Conservation (phyloP, 371 early-diverging fungal species). For the Actinomortierella ambigua region DNA sequence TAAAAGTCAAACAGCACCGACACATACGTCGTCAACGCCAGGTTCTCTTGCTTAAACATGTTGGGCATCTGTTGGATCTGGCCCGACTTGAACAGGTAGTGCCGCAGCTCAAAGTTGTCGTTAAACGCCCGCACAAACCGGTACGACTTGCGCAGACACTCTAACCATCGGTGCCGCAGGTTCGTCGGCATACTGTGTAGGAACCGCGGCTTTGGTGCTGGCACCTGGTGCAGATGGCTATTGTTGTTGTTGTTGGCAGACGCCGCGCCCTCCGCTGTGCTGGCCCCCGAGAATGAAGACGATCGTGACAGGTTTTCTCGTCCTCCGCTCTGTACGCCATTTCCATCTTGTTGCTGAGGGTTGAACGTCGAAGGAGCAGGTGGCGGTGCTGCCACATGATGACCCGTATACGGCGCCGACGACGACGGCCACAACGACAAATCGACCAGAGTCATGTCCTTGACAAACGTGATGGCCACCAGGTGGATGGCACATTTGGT, state of each 20-base stretch:
- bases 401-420: slow-evolving; percentile 36
- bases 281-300: slow-evolving; percentile 23
- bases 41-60: slow-evolving; percentile 75
- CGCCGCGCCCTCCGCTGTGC: not conserved
- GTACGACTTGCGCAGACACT: slow-evolving; percentile 79
- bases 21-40: slow-evolving; percentile 49
- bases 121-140: slow-evolving; percentile 83
- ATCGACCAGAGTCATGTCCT: slow-evolving; percentile 48
- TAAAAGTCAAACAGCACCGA: slow-evolving; percentile 50
- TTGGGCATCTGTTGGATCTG: slow-evolving; percentile 86
- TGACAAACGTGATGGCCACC: slow-evolving; percentile 49
- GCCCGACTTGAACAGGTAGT: slow-evolving; percentile 76
- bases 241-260: not conserved
- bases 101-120: slow-evolving; percentile 72
- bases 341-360: not conserved
- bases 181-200: slow-evolving; percentile 48
- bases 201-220: slow-evolving; percentile 34
- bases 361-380: not conserved
- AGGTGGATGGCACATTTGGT: slow-evolving; percentile 53
- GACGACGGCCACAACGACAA: slow-evolving; percentile 44
- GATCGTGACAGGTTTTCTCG: slow-evolving; percentile 11
- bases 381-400: slow-evolving; percentile 28
- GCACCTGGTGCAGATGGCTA: slow-evolving; percentile 4
- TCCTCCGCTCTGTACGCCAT: too few relatives aligned
- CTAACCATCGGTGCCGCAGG: slow-evolving; percentile 55